Base-by-base conservation (phyloP, 73 alveolate species). In the Symbiodinium pilosum region DNA sequence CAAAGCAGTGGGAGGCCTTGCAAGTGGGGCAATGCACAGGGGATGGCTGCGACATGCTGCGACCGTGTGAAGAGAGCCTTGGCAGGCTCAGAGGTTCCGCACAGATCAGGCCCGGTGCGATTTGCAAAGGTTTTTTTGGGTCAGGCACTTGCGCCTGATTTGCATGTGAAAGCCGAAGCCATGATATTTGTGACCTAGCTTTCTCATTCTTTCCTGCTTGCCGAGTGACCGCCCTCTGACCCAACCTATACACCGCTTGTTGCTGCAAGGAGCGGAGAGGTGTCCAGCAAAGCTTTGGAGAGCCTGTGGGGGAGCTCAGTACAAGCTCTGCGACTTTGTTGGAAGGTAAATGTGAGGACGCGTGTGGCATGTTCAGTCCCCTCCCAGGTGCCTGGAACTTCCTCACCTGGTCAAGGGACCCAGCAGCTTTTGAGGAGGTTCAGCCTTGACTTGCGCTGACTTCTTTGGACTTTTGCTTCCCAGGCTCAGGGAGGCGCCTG, bases 401-500 rank as follows among this genome's bases (percentile, higher is more conserved):
- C 81, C 34, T 64, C 81, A 14, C 81, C 81, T 38, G 81, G 81
- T n/a, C 38, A 28, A n/a, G 81, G 81, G 0, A 4, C 73, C 73
- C 20, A 54, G 73, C 32, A 8, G 32, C 73, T 24, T 9, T 5
- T 12, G 73, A 5, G 34, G 71, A 54, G 26, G 71, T 54, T 54
- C 71, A 21, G 18, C 26, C n/a, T 64, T 26, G 73, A 26, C 73
- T 26, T 20, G 75, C 26, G 75, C 75, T 21, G 75, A 21, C 34
- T 9, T 6, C 59, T 51, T 51, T 0, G 21, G 21, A 24, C 18
- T 30, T 30, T 30, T 11, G 73, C n/a, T n/a, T 54, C 73, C 26
- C 73, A 64, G 38, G 81, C 81, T 64, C 81, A 64, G 81, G 81
- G 81, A 64, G 81, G 34, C 81, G 38, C 81, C 34, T 26, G 73